phyloP scores from a whole-genome alignment of 2,329 filamentous ascomycete genomes.

The Aspergillus ibericus region DNA sequence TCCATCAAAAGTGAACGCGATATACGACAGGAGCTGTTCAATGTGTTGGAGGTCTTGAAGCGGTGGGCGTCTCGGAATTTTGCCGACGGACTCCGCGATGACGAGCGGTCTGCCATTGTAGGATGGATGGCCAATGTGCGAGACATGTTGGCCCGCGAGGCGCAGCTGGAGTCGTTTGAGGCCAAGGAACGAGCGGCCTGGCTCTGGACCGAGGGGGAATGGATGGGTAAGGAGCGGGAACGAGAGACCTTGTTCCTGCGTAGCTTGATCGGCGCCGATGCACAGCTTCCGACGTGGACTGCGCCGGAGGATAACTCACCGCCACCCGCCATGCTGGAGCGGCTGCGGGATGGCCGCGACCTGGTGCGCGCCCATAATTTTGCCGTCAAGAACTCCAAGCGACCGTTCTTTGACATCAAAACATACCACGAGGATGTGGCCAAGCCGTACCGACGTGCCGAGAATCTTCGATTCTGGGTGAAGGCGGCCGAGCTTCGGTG shows the following conservation, averaged over 20 bases:
- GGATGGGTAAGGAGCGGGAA: conserved; percentile 71
- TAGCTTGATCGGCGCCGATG: conserved; percentile 63
- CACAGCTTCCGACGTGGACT: conserved; percentile 68
- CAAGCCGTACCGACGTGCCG: conserved; percentile 90
- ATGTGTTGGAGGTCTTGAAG: conserved; percentile 87
- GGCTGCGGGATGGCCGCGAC: conserved; percentile 74
- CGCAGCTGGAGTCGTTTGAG: conserved; percentile 74
- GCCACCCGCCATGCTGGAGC: conserved; percentile 68
- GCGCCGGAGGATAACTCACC: conserved; percentile 50
- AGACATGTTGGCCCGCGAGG: conserved; percentile 73
- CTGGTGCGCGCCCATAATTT: conserved; percentile 89
- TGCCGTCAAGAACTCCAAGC: conserved; percentile 77
- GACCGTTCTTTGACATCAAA: conserved; percentile 86
- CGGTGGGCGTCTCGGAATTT: conserved; percentile 88
- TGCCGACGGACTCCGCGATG: conserved; percentile 72
- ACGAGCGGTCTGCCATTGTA: conserved; percentile 74
- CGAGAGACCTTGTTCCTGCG: conserved; percentile 79
- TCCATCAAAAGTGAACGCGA: conserved; percentile 83
- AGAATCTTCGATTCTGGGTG: conserved; percentile 93
- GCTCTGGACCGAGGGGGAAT: conserved; percentile 78
- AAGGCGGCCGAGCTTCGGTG: conserved; percentile 94
- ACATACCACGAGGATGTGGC: conserved; percentile 87
- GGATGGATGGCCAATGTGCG: conserved; percentile 79
- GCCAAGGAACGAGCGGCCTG: conserved; percentile 69
- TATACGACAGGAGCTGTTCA: conserved; percentile 78